phyloP scores from a whole-genome alignment of 1,139 yeast species.

The Arxiozyma heterogenica region DNA sequence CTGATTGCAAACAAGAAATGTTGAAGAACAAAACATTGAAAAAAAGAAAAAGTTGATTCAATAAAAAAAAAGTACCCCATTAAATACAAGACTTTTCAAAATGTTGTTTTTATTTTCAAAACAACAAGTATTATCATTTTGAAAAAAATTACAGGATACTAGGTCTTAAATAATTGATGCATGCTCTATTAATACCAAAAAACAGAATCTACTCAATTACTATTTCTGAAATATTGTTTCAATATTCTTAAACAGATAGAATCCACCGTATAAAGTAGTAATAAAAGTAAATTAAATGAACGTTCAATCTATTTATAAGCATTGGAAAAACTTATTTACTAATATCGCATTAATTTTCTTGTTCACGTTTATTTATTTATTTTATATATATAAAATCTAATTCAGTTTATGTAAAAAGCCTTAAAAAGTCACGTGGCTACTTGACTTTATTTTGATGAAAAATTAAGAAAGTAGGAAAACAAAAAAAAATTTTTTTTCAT shows the following conservation, averaged over 20 bases:
- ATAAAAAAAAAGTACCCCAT: background rate
- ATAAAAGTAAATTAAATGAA: too few species aligned
- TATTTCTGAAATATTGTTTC: too few species aligned
- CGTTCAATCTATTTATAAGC: background rate
- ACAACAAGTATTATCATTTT: too few species aligned
- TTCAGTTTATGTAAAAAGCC: background rate
- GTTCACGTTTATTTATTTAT: background rate
- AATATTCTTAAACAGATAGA: background rate
- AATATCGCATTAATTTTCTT: background rate
- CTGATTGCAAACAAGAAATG: slow-evolving; percentile 40
- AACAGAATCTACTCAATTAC: background rate
- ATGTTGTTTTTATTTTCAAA: too few species aligned
- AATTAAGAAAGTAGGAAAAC: too few species aligned
- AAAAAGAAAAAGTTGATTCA: slow-evolving; percentile 9
- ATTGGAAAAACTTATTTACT: too few species aligned
- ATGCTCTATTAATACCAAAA: too few species aligned
- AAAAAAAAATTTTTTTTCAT: too few species aligned
- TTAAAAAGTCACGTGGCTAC: background rate
- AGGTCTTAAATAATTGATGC: background rate
- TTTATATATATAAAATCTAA: too few species aligned
- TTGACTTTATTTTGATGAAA: background rate
- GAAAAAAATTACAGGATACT: too few species aligned
- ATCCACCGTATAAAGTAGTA: too few species aligned
- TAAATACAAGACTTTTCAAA: background rate
- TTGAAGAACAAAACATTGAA: slow-evolving; percentile 22